These are phyloP conservation scores for Galerina sulciceps DNA, from an alignment of 768 basidiomycete species.

Conservation along the genomic window DNA sequence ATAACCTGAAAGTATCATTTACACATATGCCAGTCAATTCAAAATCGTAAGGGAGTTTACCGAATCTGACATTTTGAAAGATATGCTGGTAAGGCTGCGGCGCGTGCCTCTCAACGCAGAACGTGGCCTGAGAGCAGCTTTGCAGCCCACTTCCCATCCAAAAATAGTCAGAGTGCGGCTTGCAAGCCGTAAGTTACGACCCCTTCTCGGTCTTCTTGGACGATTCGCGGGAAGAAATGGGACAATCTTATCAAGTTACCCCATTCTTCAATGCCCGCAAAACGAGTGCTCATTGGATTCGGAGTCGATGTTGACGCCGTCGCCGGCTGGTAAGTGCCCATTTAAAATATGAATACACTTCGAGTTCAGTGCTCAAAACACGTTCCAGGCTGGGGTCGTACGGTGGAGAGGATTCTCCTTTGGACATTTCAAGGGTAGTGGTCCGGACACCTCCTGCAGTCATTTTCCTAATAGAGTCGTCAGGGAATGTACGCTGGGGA, in stretches of 20 bases:
- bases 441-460: not conserved
- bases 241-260: not conserved
- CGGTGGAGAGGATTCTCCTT: constrained; percentile 73
- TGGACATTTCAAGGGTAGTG: constrained; percentile 65
- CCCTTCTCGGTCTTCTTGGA: not conserved
- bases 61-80: too few relatives aligned
- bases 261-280: constrained; percentile 49
- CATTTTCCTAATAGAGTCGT: not conserved
- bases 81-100: too few relatives aligned
- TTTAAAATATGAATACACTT: not conserved
- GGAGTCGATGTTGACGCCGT: constrained; percentile 82
- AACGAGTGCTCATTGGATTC: constrained; percentile 58
- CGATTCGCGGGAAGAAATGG: not conserved
- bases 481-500: constrained; percentile 78
- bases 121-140: too few relatives aligned
- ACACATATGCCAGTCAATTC: too few relatives aligned
- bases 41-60: too few relatives aligned
- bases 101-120: too few relatives aligned
- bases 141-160: too few relatives aligned
- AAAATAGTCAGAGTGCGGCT: too few relatives aligned
- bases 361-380: not conserved
- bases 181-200: too few relatives aligned
- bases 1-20: too few relatives aligned
- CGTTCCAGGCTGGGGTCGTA: constrained; percentile 68
- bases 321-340: constrained; percentile 61